phyloP scores from a whole-genome alignment of 768 basidiomycete species.

The Lyophyllum semitale region DNA sequence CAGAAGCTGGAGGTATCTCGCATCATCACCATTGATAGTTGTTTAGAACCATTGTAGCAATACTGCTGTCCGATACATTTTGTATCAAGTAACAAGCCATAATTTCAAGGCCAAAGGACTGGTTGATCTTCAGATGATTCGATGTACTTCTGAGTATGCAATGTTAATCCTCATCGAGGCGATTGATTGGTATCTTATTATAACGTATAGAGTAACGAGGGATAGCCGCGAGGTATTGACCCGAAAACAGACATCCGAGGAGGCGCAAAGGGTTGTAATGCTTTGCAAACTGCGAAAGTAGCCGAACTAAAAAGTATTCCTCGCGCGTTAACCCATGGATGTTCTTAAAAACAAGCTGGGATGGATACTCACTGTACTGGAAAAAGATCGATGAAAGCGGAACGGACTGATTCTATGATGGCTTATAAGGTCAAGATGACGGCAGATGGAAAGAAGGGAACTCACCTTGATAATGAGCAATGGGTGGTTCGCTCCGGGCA shows the following conservation, averaged over 20 bases:
- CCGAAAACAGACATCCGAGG: conserved; percentile 47
- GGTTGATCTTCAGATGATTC: no score
- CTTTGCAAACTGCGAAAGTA: conserved; percentile 49
- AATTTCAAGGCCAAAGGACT: no score
- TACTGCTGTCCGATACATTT: no score
- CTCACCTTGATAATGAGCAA: conserved; percentile 35
- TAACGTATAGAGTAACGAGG: conserved; percentile 42
- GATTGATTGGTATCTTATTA: conserved; percentile 20
- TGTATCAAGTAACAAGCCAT: no score
- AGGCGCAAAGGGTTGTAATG: conserved; percentile 65
- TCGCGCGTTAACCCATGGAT: neutral
- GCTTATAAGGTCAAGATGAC: neutral
- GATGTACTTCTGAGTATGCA: neutral
- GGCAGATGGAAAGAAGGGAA: neutral
- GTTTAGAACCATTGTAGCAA: neutral
- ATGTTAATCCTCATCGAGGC: neutral
- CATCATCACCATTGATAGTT: no score
- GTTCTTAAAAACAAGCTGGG: neutral
- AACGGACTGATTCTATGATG: conserved; percentile 51
- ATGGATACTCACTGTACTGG: conserved; percentile 50
- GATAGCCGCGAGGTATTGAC: conserved; percentile 52
- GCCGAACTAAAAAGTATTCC: conserved; percentile 35
- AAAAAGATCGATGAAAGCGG: conserved; percentile 53
- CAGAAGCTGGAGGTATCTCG: no score
- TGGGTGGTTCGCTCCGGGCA: conserved; percentile 19